These are phyloP conservation scores for Vitis hybrid DNA, from an alignment of 177 flowering plant species.

Conservation along the genomic window DNA sequence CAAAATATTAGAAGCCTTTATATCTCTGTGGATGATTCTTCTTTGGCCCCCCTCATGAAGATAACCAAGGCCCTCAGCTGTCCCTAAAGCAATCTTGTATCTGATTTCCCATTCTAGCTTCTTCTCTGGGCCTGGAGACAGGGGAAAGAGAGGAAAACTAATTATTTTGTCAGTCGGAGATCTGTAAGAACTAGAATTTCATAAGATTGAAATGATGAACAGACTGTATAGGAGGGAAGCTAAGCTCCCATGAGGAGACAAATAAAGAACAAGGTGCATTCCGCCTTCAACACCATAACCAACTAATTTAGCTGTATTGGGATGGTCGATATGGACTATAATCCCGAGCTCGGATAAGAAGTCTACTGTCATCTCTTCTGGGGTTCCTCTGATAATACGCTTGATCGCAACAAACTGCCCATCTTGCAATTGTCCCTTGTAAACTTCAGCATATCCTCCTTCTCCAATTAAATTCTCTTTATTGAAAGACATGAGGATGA, in stretches of 20 bases:
- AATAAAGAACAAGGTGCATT: slow-evolving; percentile 84
- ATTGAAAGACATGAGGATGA: not conserved
- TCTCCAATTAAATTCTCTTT: slow-evolving; percentile 82
- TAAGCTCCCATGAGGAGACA: slow-evolving; percentile 90
- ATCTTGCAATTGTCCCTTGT: slow-evolving; percentile 68
- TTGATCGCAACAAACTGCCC: slow-evolving; percentile 78
- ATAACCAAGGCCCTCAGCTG: slow-evolving; percentile 81
- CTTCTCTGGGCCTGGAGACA: slow-evolving; percentile 53
- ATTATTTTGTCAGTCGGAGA: not conserved
- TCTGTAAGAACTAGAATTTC: not conserved
- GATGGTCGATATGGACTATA: slow-evolving; percentile 87
- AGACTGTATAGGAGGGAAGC: slow-evolving; percentile 73
- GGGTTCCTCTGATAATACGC: slow-evolving; percentile 61
- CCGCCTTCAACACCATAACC: slow-evolving; percentile 98
- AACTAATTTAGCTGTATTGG: slow-evolving; percentile 78
- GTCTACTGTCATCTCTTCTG: slow-evolving; percentile 72
- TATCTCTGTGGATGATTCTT: slow-evolving; percentile 91
- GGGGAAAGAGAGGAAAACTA: not conserved
- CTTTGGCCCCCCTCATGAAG: slow-evolving; percentile 92
- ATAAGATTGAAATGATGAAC: slow-evolving; percentile 14
- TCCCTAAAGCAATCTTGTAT: slow-evolving; percentile 76
- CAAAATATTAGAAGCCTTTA: slow-evolving; percentile 89
- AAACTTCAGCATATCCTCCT: slow-evolving; percentile 96
- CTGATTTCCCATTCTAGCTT: slow-evolving; percentile 65
- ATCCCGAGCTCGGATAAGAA: slow-evolving; percentile 93